Evolutionary conservation across 345 rosid species (phyloP).

Genomic region (Lepidium sativum): DNA sequence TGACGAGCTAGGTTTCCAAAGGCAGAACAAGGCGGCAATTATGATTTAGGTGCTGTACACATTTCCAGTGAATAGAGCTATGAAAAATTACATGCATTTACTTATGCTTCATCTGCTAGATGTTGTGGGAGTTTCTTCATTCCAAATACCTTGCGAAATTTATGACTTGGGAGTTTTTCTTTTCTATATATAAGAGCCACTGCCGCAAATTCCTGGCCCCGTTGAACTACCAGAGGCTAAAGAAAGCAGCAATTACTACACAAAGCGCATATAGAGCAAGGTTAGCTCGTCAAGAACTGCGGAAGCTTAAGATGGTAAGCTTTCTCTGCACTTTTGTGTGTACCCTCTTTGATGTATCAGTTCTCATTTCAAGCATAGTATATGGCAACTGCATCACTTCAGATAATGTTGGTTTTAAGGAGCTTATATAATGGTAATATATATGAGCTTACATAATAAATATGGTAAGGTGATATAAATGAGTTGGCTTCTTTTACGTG

Average conservation of each 20-base stretch:
- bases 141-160: not conserved
- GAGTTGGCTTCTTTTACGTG: not conserved
- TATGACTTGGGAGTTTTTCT: slow-evolving; percentile 16
- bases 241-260: slow-evolving; percentile 67
- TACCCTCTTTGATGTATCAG: not conserved
- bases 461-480: not conserved
- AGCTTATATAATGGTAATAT: not conserved
- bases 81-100: not conserved
- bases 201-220: slow-evolving; percentile 68
- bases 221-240: slow-evolving; percentile 46
- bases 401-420: not conserved
- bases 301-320: slow-evolving; percentile 80
- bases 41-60: slow-evolving; percentile 54
- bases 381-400: not conserved
- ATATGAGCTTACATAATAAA: not conserved
- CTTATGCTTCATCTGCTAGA: not conserved
- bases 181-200: slow-evolving; percentile 53
- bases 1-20: slow-evolving; percentile 59
- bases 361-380: not conserved
- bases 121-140: not conserved
- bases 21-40: slow-evolving; percentile 68
- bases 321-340: slow-evolving; percentile 14
- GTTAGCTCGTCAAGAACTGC: slow-evolving; percentile 81
- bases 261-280: slow-evolving; percentile 92
- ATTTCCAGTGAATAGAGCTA: not conserved